phyloP scores from a whole-genome alignment of 2,329 filamentous ascomycete species.

The Leptodontidium sp. region DNA sequence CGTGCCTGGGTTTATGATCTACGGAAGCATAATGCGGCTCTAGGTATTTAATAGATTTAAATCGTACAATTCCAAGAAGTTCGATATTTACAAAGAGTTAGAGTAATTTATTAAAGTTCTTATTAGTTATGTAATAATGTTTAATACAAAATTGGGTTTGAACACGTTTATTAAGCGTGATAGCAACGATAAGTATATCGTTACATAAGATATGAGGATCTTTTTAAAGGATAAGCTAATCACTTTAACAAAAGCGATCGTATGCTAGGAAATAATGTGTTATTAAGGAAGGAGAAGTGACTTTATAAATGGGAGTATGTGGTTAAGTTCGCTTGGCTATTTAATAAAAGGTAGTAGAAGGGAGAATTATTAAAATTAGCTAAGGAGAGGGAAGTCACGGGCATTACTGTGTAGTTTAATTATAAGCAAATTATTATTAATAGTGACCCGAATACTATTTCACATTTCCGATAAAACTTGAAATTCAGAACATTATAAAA shows the following conservation, averaged over 20 bases:
- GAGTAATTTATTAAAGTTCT: not conserved
- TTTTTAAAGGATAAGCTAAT: slow-evolving; percentile 25
- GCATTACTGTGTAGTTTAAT: slow-evolving; percentile 43
- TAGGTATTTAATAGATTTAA: slow-evolving; percentile 49
- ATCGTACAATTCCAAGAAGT: slow-evolving; percentile 43
- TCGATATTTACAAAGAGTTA: slow-evolving; percentile 43
- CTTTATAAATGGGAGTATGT: slow-evolving; percentile 39
- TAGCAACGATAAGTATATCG: not conserved
- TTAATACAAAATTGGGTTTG: not conserved
- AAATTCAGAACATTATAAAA: slow-evolving; percentile 38
- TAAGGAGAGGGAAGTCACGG: slow-evolving; percentile 41
- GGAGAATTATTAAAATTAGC: slow-evolving; percentile 42
- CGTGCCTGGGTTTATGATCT: slow-evolving; percentile 32
- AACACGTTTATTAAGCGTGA: not conserved
- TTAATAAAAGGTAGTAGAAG: slow-evolving; percentile 43
- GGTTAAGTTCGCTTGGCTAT: slow-evolving; percentile 48
- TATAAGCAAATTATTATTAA: slow-evolving; percentile 42
- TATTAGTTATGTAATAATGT: not conserved
- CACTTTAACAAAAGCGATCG: slow-evolving; percentile 22
- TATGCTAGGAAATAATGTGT: slow-evolving; percentile 22
- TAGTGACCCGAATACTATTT: slow-evolving; percentile 38
- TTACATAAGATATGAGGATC: not conserved
- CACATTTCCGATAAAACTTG: slow-evolving; percentile 39
- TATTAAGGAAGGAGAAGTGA: slow-evolving; percentile 34
- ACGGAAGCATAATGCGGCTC: slow-evolving; percentile 42